These are phyloP conservation scores for Venturia pyrina DNA, from an alignment of 2,329 filamentous ascomycete genomes.

Conservation along the genomic window DNA sequence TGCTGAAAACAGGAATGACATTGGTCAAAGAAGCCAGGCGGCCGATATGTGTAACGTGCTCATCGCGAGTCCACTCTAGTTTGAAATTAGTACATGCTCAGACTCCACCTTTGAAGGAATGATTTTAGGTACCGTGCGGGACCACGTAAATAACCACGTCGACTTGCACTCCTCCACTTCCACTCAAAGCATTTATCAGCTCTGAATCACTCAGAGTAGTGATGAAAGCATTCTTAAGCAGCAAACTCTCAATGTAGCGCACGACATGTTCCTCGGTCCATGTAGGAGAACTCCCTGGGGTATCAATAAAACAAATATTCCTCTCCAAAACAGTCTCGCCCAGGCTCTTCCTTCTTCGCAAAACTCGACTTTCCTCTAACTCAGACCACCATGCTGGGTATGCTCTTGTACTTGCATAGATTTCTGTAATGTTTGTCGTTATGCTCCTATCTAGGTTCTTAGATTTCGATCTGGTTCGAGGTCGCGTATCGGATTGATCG, in stretches of 20 bases:
- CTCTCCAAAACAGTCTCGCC: slow-evolving; percentile 74
- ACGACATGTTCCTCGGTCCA: slow-evolving; percentile 28
- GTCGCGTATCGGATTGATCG: slow-evolving; percentile 15
- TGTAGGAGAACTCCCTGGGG: slow-evolving; percentile 47
- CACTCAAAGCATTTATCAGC: slow-evolving; percentile 65
- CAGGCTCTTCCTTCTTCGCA: slow-evolving; percentile 56
- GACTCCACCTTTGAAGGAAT: background rate
- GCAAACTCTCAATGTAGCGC: slow-evolving; percentile 50
- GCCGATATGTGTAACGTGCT: slow-evolving; percentile 61
- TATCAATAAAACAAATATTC: slow-evolving; percentile 91
- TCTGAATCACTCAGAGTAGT: slow-evolving; percentile 60
- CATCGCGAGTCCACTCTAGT: slow-evolving; percentile 7
- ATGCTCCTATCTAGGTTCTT: background rate
- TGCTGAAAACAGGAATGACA: slow-evolving; percentile 72
- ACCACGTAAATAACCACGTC: slow-evolving; percentile 81
- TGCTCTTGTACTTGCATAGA: slow-evolving; percentile 40
- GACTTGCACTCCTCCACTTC: slow-evolving; percentile 72
- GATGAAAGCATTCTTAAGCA: slow-evolving; percentile 54
- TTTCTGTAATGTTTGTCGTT: slow-evolving; percentile 25
- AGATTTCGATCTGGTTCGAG: slow-evolving; percentile 10
- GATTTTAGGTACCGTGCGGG: slow-evolving; percentile 58
- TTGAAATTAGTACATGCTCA: slow-evolving; percentile 18
- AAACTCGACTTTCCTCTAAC: slow-evolving; percentile 53
- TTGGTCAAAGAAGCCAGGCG: slow-evolving; percentile 67
- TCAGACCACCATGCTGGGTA: slow-evolving; percentile 89